Base-by-base conservation (phyloP, 164 flowering plant species). In the Paratinospora sagittata region DNA sequence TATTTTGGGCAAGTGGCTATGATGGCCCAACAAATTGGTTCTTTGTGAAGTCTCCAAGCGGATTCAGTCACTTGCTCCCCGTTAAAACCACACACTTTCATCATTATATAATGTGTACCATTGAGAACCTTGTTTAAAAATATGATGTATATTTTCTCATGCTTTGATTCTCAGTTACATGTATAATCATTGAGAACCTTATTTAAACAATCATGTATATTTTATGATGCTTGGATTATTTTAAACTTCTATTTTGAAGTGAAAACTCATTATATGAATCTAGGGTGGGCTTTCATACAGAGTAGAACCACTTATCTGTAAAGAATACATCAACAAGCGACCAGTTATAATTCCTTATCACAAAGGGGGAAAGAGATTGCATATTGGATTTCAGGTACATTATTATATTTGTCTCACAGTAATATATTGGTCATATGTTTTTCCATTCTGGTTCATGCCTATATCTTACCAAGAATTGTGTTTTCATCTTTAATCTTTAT, bases 261-360 rank as follows among this genome's bases (percentile, higher is more conserved):
- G 69, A 75, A 63, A 61, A 75, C 60, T 33, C 74, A 73, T 75
- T 70, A 71, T 77, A 65, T 77, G 78, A 77, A 77, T 77, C 70
- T 80, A 73, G 75, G 75, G 33, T 78, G 75, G 74, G 57, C 55
- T 81, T 68, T 69, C 77, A n/a, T 78, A 70, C 97, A 95, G 98
- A 84, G 67, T 95, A 72, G 99, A 95, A 75, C 99, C 99, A 67
- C 96, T 95, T 68, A 76, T 92, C 39, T 91, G 98, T 75, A 90
- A 91, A 81, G 99, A 92, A 66, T 90, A 78, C 72, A 23, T 84
- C 37, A 70, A 75, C 74, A 78, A 79, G 75, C 93, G 97, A 16
- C 98, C 99, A 11, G 90, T 91, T 63, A 88, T 89, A 66, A 82
- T 95, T 63, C 99, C 99, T 69, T 92, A 92, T 75, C 97, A 95